phyloP scores from a whole-genome alignment of 2,329 filamentous ascomycete species.

The Fonsecaea erecta region DNA sequence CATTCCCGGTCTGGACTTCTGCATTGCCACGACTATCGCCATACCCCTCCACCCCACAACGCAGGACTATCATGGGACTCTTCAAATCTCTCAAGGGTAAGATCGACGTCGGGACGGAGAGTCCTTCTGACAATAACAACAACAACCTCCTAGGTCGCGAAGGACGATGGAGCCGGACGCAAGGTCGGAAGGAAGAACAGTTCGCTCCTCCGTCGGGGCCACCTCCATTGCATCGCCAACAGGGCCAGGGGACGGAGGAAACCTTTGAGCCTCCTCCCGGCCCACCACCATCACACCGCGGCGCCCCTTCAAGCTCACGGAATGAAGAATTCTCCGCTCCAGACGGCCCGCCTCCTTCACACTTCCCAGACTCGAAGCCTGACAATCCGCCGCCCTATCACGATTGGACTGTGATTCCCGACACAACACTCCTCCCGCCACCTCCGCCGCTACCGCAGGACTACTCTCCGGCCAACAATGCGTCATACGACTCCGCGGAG shows the following conservation, averaged over 20 bases:
- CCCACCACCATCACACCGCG: constrained; percentile 41
- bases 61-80: constrained; percentile 26
- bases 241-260: background rate
- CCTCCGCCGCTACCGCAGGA: constrained; percentile 61
- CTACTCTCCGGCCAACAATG: constrained; percentile 62
- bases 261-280: constrained; percentile 32
- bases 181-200: constrained; percentile 3
- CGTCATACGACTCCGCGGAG: constrained; percentile 58
- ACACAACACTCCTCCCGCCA: constrained; percentile 63
- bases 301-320: background rate
- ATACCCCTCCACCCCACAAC: background rate
- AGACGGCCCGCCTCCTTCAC: constrained; percentile 26
- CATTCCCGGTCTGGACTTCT: background rate
- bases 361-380: constrained; percentile 28
- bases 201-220: constrained; percentile 34
- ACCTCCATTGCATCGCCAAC: constrained; percentile 32
- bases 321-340: constrained; percentile 27
- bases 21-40: background rate
- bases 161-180: constrained; percentile 3
- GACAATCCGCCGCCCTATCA: constrained; percentile 61
- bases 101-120: constrained; percentile 28
- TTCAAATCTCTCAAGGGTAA: constrained; percentile 37
- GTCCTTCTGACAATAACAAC: constrained; percentile 2
- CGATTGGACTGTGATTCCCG: constrained; percentile 66
- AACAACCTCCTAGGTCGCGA: constrained; percentile 4